These are phyloP conservation scores for Filobasidium floriforme DNA, from an alignment of 768 basidiomycete species.

Conservation along the genomic window DNA sequence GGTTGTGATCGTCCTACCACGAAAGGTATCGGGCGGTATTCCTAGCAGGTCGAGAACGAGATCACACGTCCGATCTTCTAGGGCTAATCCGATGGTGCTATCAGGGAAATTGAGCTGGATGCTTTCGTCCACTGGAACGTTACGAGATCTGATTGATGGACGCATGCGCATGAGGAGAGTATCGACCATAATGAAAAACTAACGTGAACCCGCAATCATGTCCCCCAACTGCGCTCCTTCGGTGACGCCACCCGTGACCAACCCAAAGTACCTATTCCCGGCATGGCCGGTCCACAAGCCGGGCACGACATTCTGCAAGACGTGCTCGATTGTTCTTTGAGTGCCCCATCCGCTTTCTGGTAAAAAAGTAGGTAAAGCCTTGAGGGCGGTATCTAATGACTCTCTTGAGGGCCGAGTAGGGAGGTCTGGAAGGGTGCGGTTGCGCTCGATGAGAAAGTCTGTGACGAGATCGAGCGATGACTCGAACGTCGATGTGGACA, in stretches of 20 bases:
- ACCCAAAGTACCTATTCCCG: constrained; percentile 44
- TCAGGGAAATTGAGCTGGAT: constrained; percentile 43
- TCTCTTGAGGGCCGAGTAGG: not conserved
- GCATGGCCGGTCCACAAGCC: constrained; percentile 46
- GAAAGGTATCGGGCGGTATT: constrained; percentile 34
- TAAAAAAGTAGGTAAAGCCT: constrained; percentile 33
- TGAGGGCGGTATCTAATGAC: constrained; percentile 26
- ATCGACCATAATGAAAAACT: constrained; percentile 13
- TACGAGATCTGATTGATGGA: not conserved
- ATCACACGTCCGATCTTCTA: constrained; percentile 40
- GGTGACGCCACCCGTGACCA: constrained; percentile 44
- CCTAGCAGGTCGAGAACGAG: constrained; percentile 40
- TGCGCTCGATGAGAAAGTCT: not conserved
- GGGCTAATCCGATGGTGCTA: constrained; percentile 34
- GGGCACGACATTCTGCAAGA: constrained; percentile 40
- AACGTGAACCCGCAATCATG: constrained; percentile 43
- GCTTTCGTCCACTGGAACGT: constrained; percentile 36
- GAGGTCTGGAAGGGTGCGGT: not conserved
- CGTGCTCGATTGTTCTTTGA: constrained; percentile 27
- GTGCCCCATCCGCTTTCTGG: constrained; percentile 44
- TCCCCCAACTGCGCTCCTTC: constrained; percentile 46
- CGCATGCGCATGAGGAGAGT: not conserved
- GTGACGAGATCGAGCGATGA: not conserved
- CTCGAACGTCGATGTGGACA: not conserved
- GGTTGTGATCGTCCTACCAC: constrained; percentile 46